These are phyloP conservation scores for Pilatotrama ljubarskyi DNA, from an alignment of 768 basidiomycete genomes.

Conservation along the genomic window DNA sequence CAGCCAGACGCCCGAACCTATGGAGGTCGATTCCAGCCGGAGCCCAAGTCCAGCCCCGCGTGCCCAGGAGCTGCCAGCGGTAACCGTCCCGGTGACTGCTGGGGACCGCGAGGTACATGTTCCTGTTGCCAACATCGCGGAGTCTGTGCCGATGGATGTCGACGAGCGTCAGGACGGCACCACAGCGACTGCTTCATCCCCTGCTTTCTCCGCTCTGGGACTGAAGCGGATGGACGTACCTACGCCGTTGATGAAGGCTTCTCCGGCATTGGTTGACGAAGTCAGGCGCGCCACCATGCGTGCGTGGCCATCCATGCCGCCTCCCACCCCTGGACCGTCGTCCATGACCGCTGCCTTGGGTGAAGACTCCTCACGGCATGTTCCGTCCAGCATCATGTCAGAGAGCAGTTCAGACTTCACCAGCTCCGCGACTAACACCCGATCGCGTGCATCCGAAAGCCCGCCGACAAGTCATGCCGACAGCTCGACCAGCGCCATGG, in stretches of 20 bases:
- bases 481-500: constrained; percentile 23
- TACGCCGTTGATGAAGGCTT: constrained; percentile 17
- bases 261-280: constrained; percentile 25
- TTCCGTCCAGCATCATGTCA: constrained; percentile 5
- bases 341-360: not conserved
- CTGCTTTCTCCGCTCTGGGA: not conserved
- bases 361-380: not conserved
- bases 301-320: constrained; percentile 10
- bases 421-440: not conserved
- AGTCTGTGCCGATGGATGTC: constrained; percentile 32
- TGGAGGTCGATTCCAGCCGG: constrained; percentile 22
- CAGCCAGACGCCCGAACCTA: constrained; percentile 15
- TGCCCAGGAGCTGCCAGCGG: constrained; percentile 4
- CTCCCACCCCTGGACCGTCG: not conserved
- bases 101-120: constrained; percentile 23
- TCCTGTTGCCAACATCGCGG: constrained; percentile 26
- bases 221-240: not conserved
- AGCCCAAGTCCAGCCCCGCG: constrained; percentile 4
- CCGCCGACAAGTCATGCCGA: constrained; percentile 21
- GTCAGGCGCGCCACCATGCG: constrained; percentile 21
- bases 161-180: constrained; percentile 14
- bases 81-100: constrained; percentile 24
- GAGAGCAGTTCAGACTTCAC: constrained; percentile 14
- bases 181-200: not conserved
- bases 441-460: constrained; percentile 14